These are phyloP conservation scores for Telfairia occidentalis DNA, from an alignment of 331 rosid genomes.

Conservation along the genomic window DNA sequence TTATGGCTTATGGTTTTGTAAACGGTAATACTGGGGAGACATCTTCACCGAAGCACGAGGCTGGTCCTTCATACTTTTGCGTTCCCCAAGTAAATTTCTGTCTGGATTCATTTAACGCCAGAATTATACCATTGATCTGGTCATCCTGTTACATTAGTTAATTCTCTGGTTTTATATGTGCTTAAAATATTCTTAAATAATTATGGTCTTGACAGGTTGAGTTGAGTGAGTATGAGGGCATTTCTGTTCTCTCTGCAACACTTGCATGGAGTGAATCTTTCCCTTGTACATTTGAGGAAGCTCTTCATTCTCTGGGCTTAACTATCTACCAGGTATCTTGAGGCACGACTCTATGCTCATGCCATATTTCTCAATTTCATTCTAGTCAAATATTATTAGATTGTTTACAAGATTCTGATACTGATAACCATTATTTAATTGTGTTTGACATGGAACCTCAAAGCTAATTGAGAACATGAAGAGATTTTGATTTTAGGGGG, in stretches of 20 bases:
- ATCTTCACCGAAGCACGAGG: slow-evolving; percentile 26
- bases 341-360: not conserved
- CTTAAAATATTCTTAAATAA: slow-evolving; percentile 7
- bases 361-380: not conserved
- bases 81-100: slow-evolving; percentile 67
- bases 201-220: slow-evolving; percentile 51
- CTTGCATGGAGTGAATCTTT: slow-evolving; percentile 72
- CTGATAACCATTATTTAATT: not conserved
- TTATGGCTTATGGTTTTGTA: slow-evolving; percentile 64
- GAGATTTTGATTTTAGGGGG: not conserved
- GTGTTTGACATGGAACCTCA: not conserved
- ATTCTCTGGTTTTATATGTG: not conserved
- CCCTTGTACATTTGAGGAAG: slow-evolving; percentile 49
- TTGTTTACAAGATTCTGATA: not conserved
- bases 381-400: not conserved
- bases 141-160: slow-evolving; percentile 9
- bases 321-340: slow-evolving; percentile 60
- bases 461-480: not conserved
- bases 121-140: slow-evolving; percentile 6
- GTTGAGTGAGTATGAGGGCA: slow-evolving; percentile 57
- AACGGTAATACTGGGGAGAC: slow-evolving; percentile 32
- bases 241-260: slow-evolving; percentile 67
- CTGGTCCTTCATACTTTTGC: slow-evolving; percentile 50
- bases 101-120: not conserved
- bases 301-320: slow-evolving; percentile 39